Percentiles rank a stretch among this genome's conserved stretches.
phyloP scores from a whole-genome alignment of 106 monocot genomes.

The Acanthochlamys bracteata region DNA sequence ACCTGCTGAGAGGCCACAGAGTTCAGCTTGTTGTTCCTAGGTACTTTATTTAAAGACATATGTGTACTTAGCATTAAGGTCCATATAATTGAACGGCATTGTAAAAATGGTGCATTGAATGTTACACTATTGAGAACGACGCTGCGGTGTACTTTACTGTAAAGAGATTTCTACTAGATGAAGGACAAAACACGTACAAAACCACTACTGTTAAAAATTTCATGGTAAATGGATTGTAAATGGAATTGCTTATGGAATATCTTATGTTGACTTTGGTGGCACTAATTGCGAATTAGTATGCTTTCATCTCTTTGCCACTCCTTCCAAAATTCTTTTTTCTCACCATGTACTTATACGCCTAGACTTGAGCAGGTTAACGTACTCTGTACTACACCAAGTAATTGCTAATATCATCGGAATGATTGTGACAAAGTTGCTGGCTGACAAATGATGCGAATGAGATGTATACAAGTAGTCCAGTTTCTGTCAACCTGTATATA shows the following conservation, averaged over 20 bases:
- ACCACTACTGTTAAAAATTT: no score
- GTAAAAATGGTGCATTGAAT: neutral
- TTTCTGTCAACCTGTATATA: neutral
- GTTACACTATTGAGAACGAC: neutral
- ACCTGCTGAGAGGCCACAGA: constrained; percentile 7
- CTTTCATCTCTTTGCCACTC: neutral
- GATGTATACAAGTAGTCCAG: neutral
- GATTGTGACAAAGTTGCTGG: no score
- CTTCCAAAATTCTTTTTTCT: neutral
- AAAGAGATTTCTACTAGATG: no score
- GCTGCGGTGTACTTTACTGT: no score
- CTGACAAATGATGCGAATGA: neutral
- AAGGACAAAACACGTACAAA: no score
- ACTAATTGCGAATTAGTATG: no score
- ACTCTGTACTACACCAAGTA: neutral
- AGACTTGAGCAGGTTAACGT: neutral
- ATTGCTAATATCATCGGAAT: neutral
- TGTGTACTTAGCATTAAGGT: neutral
- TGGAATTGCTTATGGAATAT: no score
- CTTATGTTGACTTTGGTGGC: no score
- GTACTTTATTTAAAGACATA: neutral
- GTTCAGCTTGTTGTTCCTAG: constrained; percentile 24
- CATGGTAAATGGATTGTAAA: no score
- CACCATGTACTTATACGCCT: neutral
- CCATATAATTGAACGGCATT: neutral